Evolutionary conservation across 1,284 basidiomycete genomes (phyloP), one percentile per base, ranked within the genome.

Genomic region (Apiotrichum sp.): DNA sequence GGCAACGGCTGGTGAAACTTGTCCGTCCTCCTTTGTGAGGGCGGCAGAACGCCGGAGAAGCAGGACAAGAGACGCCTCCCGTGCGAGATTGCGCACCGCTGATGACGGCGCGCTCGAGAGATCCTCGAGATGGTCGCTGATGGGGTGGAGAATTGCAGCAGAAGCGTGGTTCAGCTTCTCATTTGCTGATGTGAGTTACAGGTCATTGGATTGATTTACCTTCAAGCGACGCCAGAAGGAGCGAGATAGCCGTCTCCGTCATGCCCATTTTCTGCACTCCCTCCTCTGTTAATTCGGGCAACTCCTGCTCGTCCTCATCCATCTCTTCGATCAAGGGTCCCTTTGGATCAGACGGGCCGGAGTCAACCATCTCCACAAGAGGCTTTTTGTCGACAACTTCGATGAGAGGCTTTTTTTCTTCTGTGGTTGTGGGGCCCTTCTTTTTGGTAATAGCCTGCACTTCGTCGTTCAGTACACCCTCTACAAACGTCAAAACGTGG

Each of bases 161-260:
- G 80, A 83, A 11, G 79, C 77, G 2, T 82, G 80, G 22, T 85
- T 85, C n/a, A 92, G 73, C 22, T 80, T 78, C 16, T 83, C 80
- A 63, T 92, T 84, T n/a, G 82, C 88, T 89, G 64, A 47, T 46
- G 22, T 16, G 22, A 36, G 14, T 16, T 50, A 34, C 13, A 4
- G 3, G 33, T 47, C 34, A 34, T 38, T 9, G 13, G 16, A 29
- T 31, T 7, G 10, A 46, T 73, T 52, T 64, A 89, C 90, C 86
- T 83, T 93, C 89, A 29, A 93, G 79, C 31, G 89, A 81, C 0
- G 89, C 85, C 3, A 93, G 80, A 10, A 95, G 76, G 1, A 93
- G 73, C 59, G 85, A 86, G 14, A 93, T 74, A 4, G 88, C 84
- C 0, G 89, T 92, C 57, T 84, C 82, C 0, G 81, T 79, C 78